These are phyloP conservation scores for Phaseolus lunatus DNA, from an alignment of 306 rosid species.

Conservation along the genomic window DNA sequence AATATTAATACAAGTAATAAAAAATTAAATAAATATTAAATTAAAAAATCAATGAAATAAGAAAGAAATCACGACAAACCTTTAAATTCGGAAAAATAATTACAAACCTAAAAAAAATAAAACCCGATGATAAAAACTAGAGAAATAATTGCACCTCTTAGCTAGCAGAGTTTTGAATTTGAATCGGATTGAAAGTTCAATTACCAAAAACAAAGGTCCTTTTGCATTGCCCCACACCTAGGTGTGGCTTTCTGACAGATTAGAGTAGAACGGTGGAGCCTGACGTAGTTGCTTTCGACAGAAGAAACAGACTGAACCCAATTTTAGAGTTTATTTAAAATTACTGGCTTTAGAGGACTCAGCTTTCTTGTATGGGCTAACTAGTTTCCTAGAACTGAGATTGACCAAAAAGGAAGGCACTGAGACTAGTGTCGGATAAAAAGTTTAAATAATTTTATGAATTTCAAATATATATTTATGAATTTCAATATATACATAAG, in stretches of 20 bases:
- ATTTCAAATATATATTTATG: neutral
- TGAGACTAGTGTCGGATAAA: too few relatives aligned
- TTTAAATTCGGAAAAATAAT: too few relatives aligned
- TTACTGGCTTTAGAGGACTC: neutral
- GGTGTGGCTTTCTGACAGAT: neutral
- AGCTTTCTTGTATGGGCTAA: neutral
- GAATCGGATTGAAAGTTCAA: neutral
- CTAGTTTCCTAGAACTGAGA: neutral
- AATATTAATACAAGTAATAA: too few relatives aligned
- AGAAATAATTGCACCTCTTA: too few relatives aligned
- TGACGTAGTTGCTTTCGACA: neutral
- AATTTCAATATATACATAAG: neutral
- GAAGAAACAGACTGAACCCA: neutral
- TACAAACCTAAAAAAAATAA: too few relatives aligned
- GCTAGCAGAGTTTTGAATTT: conserved; percentile 13
- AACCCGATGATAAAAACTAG: too few relatives aligned
- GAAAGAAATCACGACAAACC: too few relatives aligned
- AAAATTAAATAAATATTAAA: too few relatives aligned
- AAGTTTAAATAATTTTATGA: too few relatives aligned
- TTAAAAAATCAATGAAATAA: too few relatives aligned
- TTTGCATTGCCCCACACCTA: neutral
- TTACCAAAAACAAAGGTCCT: neutral
- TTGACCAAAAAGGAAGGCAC: neutral
- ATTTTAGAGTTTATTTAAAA: neutral
- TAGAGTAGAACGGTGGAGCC: neutral